These are phyloP conservation scores for Aspergillus arachidicola DNA, from an alignment of 2,329 filamentous ascomycete species.

Conservation along the genomic window DNA sequence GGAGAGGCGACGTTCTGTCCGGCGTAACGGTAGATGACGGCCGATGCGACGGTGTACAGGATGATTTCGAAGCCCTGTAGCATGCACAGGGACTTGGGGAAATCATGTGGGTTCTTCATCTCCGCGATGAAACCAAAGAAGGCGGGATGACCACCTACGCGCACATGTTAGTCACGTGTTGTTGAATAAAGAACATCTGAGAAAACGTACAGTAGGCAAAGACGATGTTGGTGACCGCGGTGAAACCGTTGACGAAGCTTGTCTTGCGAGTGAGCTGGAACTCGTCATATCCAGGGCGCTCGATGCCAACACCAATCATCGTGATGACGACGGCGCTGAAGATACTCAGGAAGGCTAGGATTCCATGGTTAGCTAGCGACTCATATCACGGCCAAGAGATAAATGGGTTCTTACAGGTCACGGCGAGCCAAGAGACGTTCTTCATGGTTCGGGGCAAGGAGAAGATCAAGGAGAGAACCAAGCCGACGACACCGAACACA, in stretches of 20 bases:
- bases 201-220: conserved; percentile 61
- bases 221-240: conserved; percentile 68
- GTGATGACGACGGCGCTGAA: conserved; percentile 65
- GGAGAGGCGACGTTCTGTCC: conserved; percentile 65
- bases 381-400: not conserved
- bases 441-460: conserved; percentile 65
- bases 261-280: conserved; percentile 44
- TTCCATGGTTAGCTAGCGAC: not conserved
- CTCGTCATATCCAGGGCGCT: conserved; percentile 41
- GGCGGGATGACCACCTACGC: conserved; percentile 59
- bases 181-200: not conserved
- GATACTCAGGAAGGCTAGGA: conserved; percentile 63
- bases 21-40: conserved; percentile 69
- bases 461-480: conserved; percentile 60
- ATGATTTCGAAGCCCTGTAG: conserved; percentile 61
- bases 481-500: conserved; percentile 60
- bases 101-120: conserved; percentile 62
- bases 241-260: conserved; percentile 58
- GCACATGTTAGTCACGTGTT: not conserved
- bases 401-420: conserved; percentile 49
- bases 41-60: conserved; percentile 67
- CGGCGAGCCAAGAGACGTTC: conserved; percentile 63
- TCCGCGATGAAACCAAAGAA: conserved; percentile 70
- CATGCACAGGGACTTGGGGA: conserved; percentile 63
- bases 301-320: conserved; percentile 66